Base-by-base conservation (phyloP, 2,329 filamentous ascomycete genomes). In the Fusarium poae region DNA sequence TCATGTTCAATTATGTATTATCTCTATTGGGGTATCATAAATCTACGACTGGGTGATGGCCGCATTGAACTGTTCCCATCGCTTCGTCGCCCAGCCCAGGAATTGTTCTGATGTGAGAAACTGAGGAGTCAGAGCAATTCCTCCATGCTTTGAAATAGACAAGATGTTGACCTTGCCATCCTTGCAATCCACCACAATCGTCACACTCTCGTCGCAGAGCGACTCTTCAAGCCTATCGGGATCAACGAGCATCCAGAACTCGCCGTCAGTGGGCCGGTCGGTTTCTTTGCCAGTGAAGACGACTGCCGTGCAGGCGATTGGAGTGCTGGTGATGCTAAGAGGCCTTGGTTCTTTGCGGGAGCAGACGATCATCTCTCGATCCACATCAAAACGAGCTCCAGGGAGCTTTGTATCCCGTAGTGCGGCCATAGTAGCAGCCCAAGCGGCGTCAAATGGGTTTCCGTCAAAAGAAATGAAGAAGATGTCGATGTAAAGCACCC, bases 401-500 rank as follows among this genome's bases (percentile, higher is more conserved):
- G 96, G 96, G 13, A 99, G 81, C 61, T 85, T 88, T 6, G 93
- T 95, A 78, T 96, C 88, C 54, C 84, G 85, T 62, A 99, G 82
- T 9, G 96, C 95, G 11, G 94, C 92, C 23, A 97, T 79, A 1
- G 97, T 85, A 15, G 93, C 90, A 1, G 91, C 87, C 94, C 95
- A 98, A 0, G 93, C 93, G 1, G 93, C 92, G 75, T 99, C 95
- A 70, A 98, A 94, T 2, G 93, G 88, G 74, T 96, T 97, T 8
- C 95, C 95, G 68, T 97, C 94, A 50, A 97, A 89, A 0, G 93
- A 97, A 71, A 99, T 91, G 80, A 97, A 96, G 76, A 97, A 87
- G n/a, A 97, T 85, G 76, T 98, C 95, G 70, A 99, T 92, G 79
- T 97, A 97, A 21, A 99, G 88, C 12, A 92, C 90, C 96, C 95